Evolutionary conservation across 2,329 filamentous ascomycete genomes (phyloP).

Genomic region (Tolypocladium tundrense): DNA sequence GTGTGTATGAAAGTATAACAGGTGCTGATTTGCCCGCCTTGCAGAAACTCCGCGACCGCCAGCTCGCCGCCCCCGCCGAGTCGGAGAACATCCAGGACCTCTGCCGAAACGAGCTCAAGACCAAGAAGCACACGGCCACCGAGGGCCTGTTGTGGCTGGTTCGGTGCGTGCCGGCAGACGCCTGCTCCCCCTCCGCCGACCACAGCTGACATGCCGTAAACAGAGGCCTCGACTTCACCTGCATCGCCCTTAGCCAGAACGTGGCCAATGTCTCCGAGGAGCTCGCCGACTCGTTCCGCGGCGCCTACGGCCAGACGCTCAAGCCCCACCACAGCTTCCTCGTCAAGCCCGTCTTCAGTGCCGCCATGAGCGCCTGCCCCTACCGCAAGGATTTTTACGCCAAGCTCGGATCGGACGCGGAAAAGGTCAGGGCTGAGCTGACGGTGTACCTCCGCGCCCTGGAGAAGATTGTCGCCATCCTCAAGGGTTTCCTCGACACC

Average conservation of each 20-base stretch:
- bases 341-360: slow-evolving; percentile 83
- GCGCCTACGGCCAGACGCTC: slow-evolving; percentile 75
- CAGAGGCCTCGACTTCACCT: slow-evolving; percentile 90
- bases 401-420: slow-evolving; percentile 64
- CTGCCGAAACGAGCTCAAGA: slow-evolving; percentile 76
- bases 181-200: not conserved
- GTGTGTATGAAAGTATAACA: not conserved
- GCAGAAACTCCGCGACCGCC: slow-evolving; percentile 82
- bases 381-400: slow-evolving; percentile 89
- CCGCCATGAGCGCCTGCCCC: slow-evolving; percentile 86
- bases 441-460: slow-evolving; percentile 64
- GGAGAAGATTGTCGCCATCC: slow-evolving; percentile 66
- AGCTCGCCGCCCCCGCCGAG: slow-evolving; percentile 65
- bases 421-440: slow-evolving; percentile 54
- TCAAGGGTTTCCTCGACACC: slow-evolving; percentile 49
- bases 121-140: slow-evolving; percentile 77
- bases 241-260: slow-evolving; percentile 72
- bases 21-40: not conserved
- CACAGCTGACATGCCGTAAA: slow-evolving; percentile 1
- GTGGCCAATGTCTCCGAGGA: slow-evolving; percentile 58
- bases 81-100: slow-evolving; percentile 82
- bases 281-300: slow-evolving; percentile 77
- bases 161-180: slow-evolving; percentile 44
- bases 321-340: slow-evolving; percentile 87
- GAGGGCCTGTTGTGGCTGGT: slow-evolving; percentile 88